These are phyloP conservation scores for Mortierella hygrophila DNA, from an alignment of 192 early-diverging fungal species.

Conservation along the genomic window DNA sequence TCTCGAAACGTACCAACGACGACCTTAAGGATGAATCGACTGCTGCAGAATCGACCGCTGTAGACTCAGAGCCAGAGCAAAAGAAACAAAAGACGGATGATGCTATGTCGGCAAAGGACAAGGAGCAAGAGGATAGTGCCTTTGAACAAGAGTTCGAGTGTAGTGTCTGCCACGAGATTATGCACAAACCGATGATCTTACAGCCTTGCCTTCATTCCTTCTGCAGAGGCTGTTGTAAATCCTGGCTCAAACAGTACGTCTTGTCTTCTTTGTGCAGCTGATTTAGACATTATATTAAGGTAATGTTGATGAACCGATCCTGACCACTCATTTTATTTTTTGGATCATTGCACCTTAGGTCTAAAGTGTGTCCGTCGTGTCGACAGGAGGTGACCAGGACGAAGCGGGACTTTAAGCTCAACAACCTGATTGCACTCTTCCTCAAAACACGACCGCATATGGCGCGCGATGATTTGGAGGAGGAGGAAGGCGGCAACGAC, in stretches of 20 bases:
- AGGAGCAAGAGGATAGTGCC: constrained; percentile 23
- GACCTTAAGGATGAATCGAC: background rate
- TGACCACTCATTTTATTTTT: background rate
- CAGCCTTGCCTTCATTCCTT: constrained; percentile 54
- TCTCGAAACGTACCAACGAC: constrained; percentile 21
- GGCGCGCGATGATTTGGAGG: constrained; percentile 27
- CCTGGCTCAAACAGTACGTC: constrained; percentile 40
- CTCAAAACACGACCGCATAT: constrained; percentile 36
- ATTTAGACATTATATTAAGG: background rate
- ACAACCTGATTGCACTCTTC: constrained; percentile 43
- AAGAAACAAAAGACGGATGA: constrained; percentile 34
- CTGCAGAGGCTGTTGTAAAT: constrained; percentile 46
- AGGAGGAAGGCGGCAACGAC: constrained; percentile 22
- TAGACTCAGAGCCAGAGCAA: background rate
- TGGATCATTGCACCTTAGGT: constrained; percentile 3
- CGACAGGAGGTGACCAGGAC: constrained; percentile 30
- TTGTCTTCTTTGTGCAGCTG: background rate
- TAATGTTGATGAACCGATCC: background rate
- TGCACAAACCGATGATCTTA: constrained; percentile 45
- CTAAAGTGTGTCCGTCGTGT: constrained; percentile 28
- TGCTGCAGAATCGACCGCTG: background rate
- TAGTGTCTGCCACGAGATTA: constrained; percentile 54
- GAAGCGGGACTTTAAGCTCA: constrained; percentile 44
- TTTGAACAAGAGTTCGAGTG: constrained; percentile 52
- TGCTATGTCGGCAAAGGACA: constrained; percentile 3